Percentiles rank a stretch among this genome's conserved stretches.
phyloP scores from a whole-genome alignment of 257 asterid species.

The Gynochthodes officinalis region DNA sequence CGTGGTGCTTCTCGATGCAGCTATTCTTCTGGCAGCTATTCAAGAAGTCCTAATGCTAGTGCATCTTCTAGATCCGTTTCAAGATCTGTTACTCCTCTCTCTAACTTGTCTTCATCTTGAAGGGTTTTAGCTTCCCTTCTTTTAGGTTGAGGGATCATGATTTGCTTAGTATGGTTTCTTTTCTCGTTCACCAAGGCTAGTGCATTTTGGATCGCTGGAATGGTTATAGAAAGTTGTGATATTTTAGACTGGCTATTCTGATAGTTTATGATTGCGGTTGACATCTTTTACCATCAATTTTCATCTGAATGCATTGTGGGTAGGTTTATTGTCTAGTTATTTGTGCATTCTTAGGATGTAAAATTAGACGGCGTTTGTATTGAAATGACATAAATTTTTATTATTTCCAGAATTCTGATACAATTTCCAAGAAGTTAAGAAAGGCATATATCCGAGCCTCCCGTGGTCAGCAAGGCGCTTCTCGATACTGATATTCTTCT shows the following conservation, averaged over 20 bases:
- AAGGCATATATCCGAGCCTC: constrained; percentile 21
- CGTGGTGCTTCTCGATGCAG: constrained; percentile 30
- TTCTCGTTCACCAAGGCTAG: not conserved
- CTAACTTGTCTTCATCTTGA: constrained; percentile 22
- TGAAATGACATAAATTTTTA: too few species aligned
- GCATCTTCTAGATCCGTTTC: constrained; percentile 47
- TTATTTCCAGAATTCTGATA: too few species aligned
- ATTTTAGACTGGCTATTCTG: too few species aligned
- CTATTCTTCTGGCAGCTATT: constrained; percentile 42
- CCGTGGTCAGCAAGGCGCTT: constrained; percentile 12
- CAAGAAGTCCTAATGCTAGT: constrained; percentile 45
- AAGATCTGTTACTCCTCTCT: constrained; percentile 35
- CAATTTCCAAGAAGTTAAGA: constrained; percentile 27
- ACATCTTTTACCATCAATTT: too few species aligned
- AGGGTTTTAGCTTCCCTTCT: not conserved
- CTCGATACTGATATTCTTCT: constrained; percentile 42
- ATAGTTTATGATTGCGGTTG: too few species aligned
- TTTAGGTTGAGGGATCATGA: not conserved
- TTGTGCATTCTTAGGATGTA: too few species aligned
- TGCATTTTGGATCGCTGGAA: too few species aligned
- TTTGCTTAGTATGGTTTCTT: not conserved
- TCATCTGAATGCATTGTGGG: too few species aligned
- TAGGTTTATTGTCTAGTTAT: too few species aligned
- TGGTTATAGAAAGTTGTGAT: too few species aligned
- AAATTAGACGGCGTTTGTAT: too few species aligned